phyloP scores from a whole-genome alignment of 495 filamentous ascomycete genomes.

The Aspergillus saccharolyticus region DNA sequence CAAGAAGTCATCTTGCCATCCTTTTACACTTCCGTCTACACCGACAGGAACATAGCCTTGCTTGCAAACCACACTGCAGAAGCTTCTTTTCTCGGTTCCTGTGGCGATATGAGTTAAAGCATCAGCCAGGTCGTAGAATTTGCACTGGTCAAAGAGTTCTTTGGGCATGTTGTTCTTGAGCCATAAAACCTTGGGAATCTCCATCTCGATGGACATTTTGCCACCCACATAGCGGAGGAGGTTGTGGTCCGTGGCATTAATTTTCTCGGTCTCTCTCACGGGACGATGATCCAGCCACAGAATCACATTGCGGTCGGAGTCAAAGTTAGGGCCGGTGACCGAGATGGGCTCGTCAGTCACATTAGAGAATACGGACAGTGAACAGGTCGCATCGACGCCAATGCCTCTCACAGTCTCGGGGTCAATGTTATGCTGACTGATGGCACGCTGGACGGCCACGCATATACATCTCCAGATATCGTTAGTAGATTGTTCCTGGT shows the following conservation, averaged over 20 bases:
- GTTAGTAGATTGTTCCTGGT: slow-evolving; percentile 94
- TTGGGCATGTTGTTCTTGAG: slow-evolving; percentile 97
- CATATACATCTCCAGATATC: slow-evolving; percentile 96
- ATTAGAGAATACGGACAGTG: slow-evolving; percentile 79
- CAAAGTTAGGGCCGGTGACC: slow-evolving; percentile 81
- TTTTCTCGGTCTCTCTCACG: slow-evolving; percentile 78
- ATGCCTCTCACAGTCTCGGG: slow-evolving; percentile 72
- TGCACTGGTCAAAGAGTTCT: slow-evolving; percentile 83
- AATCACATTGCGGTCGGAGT: slow-evolving; percentile 82
- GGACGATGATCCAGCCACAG: slow-evolving; percentile 93
- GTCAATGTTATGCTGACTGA: slow-evolving; percentile 73
- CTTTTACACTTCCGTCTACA: slow-evolving; percentile 94
- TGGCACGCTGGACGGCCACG: slow-evolving; percentile 67
- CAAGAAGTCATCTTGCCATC: slow-evolving; percentile 95
- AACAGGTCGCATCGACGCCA: slow-evolving; percentile 97
- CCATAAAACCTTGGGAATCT: slow-evolving; percentile 96
- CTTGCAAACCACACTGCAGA: slow-evolving; percentile 91
- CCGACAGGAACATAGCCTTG: slow-evolving; percentile 93
- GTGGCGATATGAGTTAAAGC: slow-evolving; percentile 94
- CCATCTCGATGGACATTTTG: slow-evolving; percentile 98
- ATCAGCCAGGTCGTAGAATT: slow-evolving; percentile 92
- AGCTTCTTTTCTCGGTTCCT: slow-evolving; percentile 86
- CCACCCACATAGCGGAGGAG: slow-evolving; percentile 94
- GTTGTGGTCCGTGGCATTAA: slow-evolving; percentile 89
- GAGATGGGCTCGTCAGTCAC: slow-evolving; percentile 86